A percentile compares a stretch with the other conserved stretches of the same genome.
Evolutionary conservation across 192 early-diverging fungal species (phyloP).

Genomic region (Backusella liffmaniae): DNA sequence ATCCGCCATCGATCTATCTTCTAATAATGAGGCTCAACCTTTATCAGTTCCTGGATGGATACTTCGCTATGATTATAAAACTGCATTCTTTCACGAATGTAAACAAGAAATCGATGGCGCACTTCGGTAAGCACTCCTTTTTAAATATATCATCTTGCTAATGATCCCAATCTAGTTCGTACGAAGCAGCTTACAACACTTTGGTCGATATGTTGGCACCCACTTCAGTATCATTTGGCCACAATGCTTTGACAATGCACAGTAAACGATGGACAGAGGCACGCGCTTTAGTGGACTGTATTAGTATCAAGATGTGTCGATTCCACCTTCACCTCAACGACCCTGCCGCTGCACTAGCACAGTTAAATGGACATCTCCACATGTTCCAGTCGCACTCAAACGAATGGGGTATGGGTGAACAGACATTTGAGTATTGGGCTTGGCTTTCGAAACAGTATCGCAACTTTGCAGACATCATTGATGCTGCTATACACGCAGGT

Average conservation of each 20-base stretch:
- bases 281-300: slow-evolving; percentile 65
- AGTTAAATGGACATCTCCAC: slow-evolving; percentile 68
- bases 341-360: slow-evolving; percentile 65
- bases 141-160: neutral
- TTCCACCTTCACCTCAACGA: slow-evolving; percentile 68
- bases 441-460: slow-evolving; percentile 83
- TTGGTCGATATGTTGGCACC: slow-evolving; percentile 67
- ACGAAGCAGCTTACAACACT: slow-evolving; percentile 65
- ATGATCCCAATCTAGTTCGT: slow-evolving; percentile 45
- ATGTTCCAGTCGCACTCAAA: slow-evolving; percentile 58
- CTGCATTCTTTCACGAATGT: slow-evolving; percentile 60
- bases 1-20: slow-evolving; percentile 21
- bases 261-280: slow-evolving; percentile 73
- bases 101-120: slow-evolving; percentile 61
- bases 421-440: slow-evolving; percentile 85
- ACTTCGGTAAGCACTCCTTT: slow-evolving; percentile 35
- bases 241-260: slow-evolving; percentile 44
- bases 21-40: slow-evolving; percentile 32
- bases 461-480: slow-evolving; percentile 77
- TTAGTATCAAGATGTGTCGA: slow-evolving; percentile 82
- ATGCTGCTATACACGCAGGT: slow-evolving; percentile 65
- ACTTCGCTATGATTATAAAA: slow-evolving; percentile 80
- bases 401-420: slow-evolving; percentile 63
- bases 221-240: slow-evolving; percentile 40
- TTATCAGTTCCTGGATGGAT: slow-evolving; percentile 69